Base-by-base conservation (phyloP, 768 basidiomycete species). In the Psilocybe cyanescens region DNA sequence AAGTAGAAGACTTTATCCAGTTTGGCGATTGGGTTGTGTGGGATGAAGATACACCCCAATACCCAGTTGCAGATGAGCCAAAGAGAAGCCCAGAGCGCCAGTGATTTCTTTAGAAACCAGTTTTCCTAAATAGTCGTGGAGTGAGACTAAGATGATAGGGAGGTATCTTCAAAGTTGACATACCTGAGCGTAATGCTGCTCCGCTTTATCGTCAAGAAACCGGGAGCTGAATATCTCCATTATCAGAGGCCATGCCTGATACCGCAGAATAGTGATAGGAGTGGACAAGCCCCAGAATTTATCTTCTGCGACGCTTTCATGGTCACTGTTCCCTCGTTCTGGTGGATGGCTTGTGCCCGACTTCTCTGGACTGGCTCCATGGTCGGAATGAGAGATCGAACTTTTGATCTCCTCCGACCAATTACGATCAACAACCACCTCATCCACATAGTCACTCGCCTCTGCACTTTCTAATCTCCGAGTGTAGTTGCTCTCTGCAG, bases 21-120 rank as follows among this genome's bases (percentile, higher is more conserved):
- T 4, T 82, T 65, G 16, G 72, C 75, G 31, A 75, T 52, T 37
- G 73, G 74, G 11, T 83, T 81, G 29, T 69, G 71, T 6, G 82
- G 76, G 17, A 84, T 76, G 65, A 88, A 84, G 9, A 79, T 76
- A 30, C 79, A 78, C 4, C 82, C 88, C 44, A 91, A 79, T 17
- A 84, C 77, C 90, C 92, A 93, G 66, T 88, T 91, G 33, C 84
- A 65, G 55, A 90, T 76, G 45, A 90, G 78, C 80, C 89, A 93
- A 8, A 83, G 59, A 8, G 85, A 78, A 5, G 87, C 85, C 82
- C 86, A 88, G 8, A 88, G 63, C 17, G 88, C 88, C 35, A 90
- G 74, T 0, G 81, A 77, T 78, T 91, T 92, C 62, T 83, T 82
- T 28, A 86, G 78, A 67, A 86, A 90, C 91, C 91, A 92, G 55